Evolutionary conservation across 192 early-diverging fungal species (phyloP).

Genomic region (Coemansia sp.): DNA sequence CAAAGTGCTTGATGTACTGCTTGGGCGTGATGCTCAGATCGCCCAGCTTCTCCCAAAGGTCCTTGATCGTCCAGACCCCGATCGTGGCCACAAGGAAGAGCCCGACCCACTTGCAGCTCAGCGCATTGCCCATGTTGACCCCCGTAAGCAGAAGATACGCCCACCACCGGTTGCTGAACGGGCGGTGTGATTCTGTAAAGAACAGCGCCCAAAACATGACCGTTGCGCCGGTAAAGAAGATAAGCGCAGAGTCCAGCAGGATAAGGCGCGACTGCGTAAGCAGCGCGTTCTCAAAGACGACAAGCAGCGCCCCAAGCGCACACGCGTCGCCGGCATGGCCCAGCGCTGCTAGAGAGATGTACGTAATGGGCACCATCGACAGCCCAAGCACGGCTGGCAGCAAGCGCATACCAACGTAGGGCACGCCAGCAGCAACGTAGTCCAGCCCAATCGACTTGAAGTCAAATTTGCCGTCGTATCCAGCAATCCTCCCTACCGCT

Average conservation of each 20-base stretch:
- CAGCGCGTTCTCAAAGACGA: constrained; percentile 89
- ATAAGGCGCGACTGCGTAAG: constrained; percentile 91
- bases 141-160: constrained; percentile 85
- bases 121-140: constrained; percentile 68
- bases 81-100: constrained; percentile 86
- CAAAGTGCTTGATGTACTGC: constrained; percentile 69
- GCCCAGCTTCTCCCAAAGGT: constrained; percentile 86
- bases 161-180: constrained; percentile 73
- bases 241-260: constrained; percentile 83
- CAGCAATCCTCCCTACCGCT: constrained; percentile 71
- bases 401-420: constrained; percentile 84
- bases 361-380: constrained; percentile 79
- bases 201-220: constrained; percentile 39
- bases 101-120: constrained; percentile 94
- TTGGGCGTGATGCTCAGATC: constrained; percentile 62
- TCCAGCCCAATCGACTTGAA: constrained; percentile 94
- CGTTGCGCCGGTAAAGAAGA: constrained; percentile 67
- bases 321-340: constrained; percentile 76
- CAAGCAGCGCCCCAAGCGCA: constrained; percentile 75
- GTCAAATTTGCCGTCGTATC: constrained; percentile 90
- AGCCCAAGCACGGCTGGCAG: constrained; percentile 79
- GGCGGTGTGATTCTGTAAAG: constrained; percentile 35
- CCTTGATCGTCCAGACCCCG: constrained; percentile 80
- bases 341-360: constrained; percentile 79
- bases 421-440: constrained; percentile 85